A percentile compares a stretch with the other conserved stretches of the same genome.
Conservation (phyloP, 768 basidiomycete genomes). For the Trametes cingulata region DNA sequence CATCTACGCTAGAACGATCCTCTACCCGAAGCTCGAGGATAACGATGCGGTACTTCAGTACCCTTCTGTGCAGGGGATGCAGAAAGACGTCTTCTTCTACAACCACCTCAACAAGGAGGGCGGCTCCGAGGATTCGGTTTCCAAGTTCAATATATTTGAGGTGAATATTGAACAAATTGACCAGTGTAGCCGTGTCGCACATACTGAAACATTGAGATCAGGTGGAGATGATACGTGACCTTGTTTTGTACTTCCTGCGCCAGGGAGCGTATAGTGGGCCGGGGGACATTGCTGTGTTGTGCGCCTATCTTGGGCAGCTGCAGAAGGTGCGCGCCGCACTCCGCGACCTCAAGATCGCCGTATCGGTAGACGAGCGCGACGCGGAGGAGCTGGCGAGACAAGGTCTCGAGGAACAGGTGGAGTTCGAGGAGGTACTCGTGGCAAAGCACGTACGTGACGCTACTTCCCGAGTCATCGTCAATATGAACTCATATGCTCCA, state of each 20-base stretch:
- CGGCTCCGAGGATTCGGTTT: conserved; percentile 61
- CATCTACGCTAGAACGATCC: conserved; percentile 43
- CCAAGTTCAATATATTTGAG: conserved; percentile 70
- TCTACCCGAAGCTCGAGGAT: conserved; percentile 64
- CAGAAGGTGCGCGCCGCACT: conserved; percentile 46
- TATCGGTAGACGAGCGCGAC: conserved; percentile 71
- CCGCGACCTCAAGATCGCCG: conserved; percentile 46
- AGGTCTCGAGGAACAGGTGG: conserved; percentile 41
- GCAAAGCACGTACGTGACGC: conserved; percentile 46
- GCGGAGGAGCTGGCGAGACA: conserved; percentile 57
- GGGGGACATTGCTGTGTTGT: conserved; percentile 56
- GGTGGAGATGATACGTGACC: conserved; percentile 50
- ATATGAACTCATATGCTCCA: conserved; percentile 23
- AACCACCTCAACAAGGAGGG: conserved; percentile 63
- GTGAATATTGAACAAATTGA: conserved; percentile 39
- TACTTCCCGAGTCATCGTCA: neutral
- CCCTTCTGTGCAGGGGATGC: conserved; percentile 60
- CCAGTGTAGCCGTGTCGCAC: conserved; percentile 25
- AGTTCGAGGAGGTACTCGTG: conserved; percentile 49
- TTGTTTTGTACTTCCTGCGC: conserved; percentile 52
- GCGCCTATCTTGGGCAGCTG: conserved; percentile 55
- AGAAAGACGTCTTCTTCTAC: conserved; percentile 67
- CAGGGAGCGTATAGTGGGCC: conserved; percentile 49
- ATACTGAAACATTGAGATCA: conserved; percentile 23
- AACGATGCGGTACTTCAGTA: conserved; percentile 52